Conservation (phyloP, 2,329 filamentous ascomycete species). For the Thelonectria discophora region DNA sequence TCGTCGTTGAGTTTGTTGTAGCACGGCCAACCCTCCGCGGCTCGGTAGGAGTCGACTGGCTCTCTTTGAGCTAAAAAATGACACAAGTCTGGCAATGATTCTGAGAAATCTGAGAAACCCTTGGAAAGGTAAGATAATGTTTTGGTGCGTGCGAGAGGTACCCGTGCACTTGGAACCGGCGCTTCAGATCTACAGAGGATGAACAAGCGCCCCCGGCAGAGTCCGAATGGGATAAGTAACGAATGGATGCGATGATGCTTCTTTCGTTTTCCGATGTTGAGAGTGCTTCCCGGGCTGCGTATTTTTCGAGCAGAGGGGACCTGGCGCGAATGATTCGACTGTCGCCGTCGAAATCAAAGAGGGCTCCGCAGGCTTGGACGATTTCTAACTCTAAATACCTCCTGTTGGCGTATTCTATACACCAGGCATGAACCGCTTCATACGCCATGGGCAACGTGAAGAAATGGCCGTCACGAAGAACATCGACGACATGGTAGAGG, state of each 20-base stretch:
- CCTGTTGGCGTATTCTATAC: background rate
- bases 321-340: too few relatives aligned
- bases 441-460: background rate
- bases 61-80: background rate
- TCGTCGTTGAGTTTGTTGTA: background rate
- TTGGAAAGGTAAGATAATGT: background rate
- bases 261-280: background rate
- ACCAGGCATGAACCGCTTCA: background rate
- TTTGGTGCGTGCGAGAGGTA: background rate
- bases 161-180: background rate
- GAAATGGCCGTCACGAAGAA: background rate
- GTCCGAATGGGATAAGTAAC: background rate
- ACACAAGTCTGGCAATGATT: background rate
- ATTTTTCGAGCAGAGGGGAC: background rate
- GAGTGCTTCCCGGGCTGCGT: too few relatives aligned
- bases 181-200: background rate
- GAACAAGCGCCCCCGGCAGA: background rate
- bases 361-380: background rate
- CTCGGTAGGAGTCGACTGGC: background rate
- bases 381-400: background rate
- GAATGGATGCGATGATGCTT: background rate
- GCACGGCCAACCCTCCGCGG: background rate
- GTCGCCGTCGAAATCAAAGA: too few relatives aligned
- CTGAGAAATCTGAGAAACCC: background rate
- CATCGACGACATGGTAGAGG: too few relatives aligned